Evolutionary conservation across 2,329 filamentous ascomycete species (phyloP).

Genomic region (Colletotrichum tanaceti): DNA sequence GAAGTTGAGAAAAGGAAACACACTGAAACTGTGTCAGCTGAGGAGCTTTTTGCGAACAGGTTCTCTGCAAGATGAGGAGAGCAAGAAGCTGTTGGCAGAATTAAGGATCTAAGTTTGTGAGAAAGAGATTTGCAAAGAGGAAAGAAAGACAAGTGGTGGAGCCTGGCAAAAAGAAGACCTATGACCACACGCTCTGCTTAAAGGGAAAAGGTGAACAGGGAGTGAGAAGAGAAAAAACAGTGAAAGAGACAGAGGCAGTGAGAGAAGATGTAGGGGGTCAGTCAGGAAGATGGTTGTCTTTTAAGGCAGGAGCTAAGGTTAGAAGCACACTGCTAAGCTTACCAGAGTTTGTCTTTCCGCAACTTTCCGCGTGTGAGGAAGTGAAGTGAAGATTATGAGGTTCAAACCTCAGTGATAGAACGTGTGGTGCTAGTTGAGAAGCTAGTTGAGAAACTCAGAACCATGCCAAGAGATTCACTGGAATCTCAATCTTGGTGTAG

Average conservation of each 20-base stretch:
- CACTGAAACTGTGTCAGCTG: neutral
- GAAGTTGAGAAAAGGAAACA: neutral
- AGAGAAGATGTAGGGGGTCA: no score
- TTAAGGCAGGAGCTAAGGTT: neutral
- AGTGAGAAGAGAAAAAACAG: neutral
- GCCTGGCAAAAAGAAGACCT: neutral
- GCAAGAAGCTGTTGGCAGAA: neutral
- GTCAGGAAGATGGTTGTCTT: no score
- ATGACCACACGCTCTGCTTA: no score
- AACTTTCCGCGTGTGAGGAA: neutral
- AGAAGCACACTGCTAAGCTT: neutral
- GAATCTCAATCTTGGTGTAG: neutral
- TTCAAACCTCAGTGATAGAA: neutral
- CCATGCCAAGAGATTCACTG: neutral
- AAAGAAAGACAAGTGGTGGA: neutral
- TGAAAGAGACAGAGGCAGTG: neutral
- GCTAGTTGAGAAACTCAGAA: neutral
- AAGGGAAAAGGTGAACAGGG: neutral
- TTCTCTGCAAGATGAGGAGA: neutral
- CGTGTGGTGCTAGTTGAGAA: neutral
- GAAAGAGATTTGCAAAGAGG: neutral
- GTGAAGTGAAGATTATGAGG: neutral
- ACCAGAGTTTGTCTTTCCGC: neutral
- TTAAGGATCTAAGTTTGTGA: no score
- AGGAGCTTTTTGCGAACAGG: neutral